A percentile compares a stretch with the other conserved stretches of the same genome.
Evolutionary conservation across 768 basidiomycete genomes (phyloP).

Genomic region (Suillus americanus): DNA sequence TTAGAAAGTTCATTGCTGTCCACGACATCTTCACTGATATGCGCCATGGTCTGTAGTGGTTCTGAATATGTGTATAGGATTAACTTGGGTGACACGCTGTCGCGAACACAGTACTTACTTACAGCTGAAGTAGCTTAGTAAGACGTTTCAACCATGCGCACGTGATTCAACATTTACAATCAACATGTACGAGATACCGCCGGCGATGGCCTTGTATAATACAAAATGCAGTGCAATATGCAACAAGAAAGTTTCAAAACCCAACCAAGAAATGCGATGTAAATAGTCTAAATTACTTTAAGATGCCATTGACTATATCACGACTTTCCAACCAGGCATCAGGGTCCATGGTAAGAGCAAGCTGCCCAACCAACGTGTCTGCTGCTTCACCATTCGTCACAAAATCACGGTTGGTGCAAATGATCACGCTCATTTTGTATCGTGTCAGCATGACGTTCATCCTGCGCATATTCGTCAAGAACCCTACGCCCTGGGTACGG

Average conservation of each 20-base stretch:
- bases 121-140: too few relatives aligned
- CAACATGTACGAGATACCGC: too few relatives aligned
- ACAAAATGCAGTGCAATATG: background rate
- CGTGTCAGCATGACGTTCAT: slow-evolving; percentile 87
- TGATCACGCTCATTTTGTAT: slow-evolving; percentile 72
- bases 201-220: too few relatives aligned
- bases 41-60: background rate
- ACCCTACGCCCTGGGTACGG: slow-evolving; percentile 59
- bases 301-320: slow-evolving; percentile 5
- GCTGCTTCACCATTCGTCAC: slow-evolving; percentile 16
- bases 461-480: slow-evolving; percentile 58
- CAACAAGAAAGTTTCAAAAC: background rate
- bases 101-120: background rate
- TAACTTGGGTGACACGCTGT: background rate
- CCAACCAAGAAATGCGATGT: background rate
- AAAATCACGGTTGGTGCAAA: slow-evolving; percentile 50
- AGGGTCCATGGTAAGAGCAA: slow-evolving; percentile 13
- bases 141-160: background rate
- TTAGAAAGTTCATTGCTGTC: background rate
- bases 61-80: background rate
- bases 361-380: slow-evolving; percentile 23
- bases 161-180: background rate
- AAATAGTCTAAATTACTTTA: background rate
- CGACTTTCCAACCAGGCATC: slow-evolving; percentile 19
- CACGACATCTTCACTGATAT: background rate